Evolutionary conservation across 176 grass and related monocot species (phyloP).

Genomic region (Hordeum vulgare): DNA sequence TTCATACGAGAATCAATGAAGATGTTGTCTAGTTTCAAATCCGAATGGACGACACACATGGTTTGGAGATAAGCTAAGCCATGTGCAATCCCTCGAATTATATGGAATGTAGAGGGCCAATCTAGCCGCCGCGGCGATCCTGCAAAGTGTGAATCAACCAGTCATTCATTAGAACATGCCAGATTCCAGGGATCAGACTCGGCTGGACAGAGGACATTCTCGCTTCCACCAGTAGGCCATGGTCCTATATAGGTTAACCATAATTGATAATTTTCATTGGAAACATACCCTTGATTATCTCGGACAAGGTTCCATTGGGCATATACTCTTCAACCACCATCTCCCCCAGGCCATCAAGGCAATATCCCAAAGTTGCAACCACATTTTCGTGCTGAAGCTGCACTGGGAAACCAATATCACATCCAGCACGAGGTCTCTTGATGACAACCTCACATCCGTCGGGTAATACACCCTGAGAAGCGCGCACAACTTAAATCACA

Average conservation of each 20-base stretch:
- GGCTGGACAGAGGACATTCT: too few species aligned
- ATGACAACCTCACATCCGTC: not conserved
- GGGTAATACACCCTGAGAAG: too few species aligned
- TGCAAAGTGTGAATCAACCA: not conserved
- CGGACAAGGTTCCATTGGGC: not conserved
- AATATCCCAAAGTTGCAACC: not conserved
- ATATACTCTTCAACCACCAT: not conserved
- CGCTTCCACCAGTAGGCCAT: too few species aligned
- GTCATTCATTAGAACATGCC: not conserved
- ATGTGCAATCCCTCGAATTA: conserved; percentile 5
- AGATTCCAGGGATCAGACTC: too few species aligned
- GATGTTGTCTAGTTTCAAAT: conserved; percentile 13
- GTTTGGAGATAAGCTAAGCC: conserved; percentile 4
- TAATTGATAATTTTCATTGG: not conserved
- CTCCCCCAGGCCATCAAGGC: not conserved
- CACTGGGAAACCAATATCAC: not conserved
- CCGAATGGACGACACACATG: not conserved
- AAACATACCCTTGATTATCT: not conserved
- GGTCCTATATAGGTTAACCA: too few species aligned
- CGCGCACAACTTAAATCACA: too few species aligned
- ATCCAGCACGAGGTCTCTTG: not conserved
- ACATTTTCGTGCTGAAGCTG: not conserved
- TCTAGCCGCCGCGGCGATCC: not conserved
- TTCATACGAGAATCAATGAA: conserved; percentile 22
- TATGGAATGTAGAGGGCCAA: not conserved